Evolutionary conservation across 352 stramenopile species (phyloP).

Genomic region (Pythium dissotocum): DNA sequence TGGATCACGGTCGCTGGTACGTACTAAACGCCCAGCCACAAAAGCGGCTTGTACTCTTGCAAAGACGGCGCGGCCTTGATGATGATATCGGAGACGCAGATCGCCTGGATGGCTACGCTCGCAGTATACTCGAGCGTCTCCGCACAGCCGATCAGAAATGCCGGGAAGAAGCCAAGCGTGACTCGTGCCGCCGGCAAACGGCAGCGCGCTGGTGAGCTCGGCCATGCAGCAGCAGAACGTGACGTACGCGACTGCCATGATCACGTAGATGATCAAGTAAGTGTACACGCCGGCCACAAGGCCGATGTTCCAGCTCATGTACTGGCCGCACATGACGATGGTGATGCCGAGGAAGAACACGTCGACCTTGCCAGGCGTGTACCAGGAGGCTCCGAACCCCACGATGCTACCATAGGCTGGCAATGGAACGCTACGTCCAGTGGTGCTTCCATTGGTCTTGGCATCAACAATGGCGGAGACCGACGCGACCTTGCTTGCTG

Average conservation of each 20-base stretch:
- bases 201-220: not conserved
- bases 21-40: slow-evolving; percentile 12
- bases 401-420: too few species aligned
- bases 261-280: not conserved
- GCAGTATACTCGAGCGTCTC: slow-evolving; percentile 2
- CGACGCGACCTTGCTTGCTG: too few species aligned
- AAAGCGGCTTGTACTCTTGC: not conserved
- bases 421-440: too few species aligned
- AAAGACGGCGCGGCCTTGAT: not conserved
- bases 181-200: slow-evolving; percentile 9
- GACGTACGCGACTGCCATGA: not conserved
- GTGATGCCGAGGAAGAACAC: not conserved
- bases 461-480: too few species aligned
- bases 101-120: not conserved
- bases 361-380: not conserved
- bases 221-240: not conserved
- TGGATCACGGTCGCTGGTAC: not conserved
- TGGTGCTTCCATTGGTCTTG: too few species aligned
- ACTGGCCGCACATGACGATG: not conserved
- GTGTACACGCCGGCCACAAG: not conserved
- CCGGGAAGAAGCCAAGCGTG: slow-evolving; percentile 9
- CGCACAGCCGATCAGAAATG: not conserved
- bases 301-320: not conserved
- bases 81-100: slow-evolving; percentile 8
- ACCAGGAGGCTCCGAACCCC: not conserved